These are phyloP conservation scores for Myrmaecium sp. DNA, from an alignment of 2,329 filamentous ascomycete genomes.

Conservation along the genomic window DNA sequence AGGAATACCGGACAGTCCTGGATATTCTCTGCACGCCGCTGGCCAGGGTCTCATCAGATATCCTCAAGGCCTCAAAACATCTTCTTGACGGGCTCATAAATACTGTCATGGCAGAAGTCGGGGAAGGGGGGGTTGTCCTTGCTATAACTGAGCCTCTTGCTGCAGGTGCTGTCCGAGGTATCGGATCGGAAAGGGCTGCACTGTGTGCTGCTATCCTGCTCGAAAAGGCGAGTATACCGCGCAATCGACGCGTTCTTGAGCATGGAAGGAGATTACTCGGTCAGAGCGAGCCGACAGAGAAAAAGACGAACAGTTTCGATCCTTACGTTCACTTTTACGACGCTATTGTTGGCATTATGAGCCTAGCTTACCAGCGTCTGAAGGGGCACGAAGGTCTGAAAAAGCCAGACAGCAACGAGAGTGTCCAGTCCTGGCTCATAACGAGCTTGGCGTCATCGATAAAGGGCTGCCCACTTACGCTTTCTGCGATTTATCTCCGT, in stretches of 20 bases:
- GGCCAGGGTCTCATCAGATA: constrained; percentile 30
- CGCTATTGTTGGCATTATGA: too few species aligned
- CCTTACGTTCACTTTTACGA: constrained; percentile 52
- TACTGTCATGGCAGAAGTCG: constrained; percentile 44
- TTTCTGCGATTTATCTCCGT: constrained; percentile 39
- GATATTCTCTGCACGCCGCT: constrained; percentile 42
- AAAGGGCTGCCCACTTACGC: constrained; percentile 22
- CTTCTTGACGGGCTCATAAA: constrained; percentile 41
- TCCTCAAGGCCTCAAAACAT: constrained; percentile 7
- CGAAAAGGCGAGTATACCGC: constrained; percentile 19
- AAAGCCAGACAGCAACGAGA: too few species aligned
- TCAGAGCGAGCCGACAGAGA: too few species aligned
- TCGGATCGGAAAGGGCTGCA: constrained; percentile 9
- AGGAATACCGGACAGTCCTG: constrained; percentile 53
- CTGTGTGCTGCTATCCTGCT: constrained; percentile 19
- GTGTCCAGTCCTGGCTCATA: too few species aligned
- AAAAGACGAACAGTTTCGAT: too few species aligned
- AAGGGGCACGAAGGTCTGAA: too few species aligned
- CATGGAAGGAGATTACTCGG: constrained; percentile 45
- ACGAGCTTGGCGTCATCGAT: constrained; percentile 30
- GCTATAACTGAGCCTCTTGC: constrained; percentile 56
- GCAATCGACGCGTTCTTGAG: constrained; percentile 36
- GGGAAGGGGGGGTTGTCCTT: constrained; percentile 49
- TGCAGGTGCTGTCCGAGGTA: constrained; percentile 22
- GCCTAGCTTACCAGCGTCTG: too few species aligned